Evolutionary conservation across 345 rosid genomes (phyloP), one percentile per base, ranked within the genome.

Genomic region (Reutealis trisperma): DNA sequence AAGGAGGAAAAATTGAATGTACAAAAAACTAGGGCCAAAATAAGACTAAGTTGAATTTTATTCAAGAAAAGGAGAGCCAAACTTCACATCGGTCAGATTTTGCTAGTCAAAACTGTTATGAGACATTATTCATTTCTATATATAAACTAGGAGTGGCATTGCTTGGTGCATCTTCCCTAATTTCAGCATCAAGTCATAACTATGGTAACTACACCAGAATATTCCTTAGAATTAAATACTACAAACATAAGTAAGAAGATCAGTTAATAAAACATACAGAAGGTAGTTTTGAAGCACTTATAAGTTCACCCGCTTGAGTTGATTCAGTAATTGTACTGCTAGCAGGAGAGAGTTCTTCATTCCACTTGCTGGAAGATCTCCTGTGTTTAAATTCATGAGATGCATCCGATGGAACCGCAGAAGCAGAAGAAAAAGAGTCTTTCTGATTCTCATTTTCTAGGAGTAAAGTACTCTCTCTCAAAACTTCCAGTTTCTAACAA

Each of bases 291-390:
- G 89, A 82, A 73, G 88, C 80, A 80, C 79, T 68, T 52, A 86
- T 79, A 77, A 79, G 84, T 77, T 87, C 90, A 80, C 94, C 89
- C 74, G 74, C 90, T 75, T 88, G 96, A 80, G 87, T 86, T 78
- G 88, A 83, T 80, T 96, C 99, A n/a, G 90, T 82, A 73, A 90
- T 78, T 12, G 88, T 80, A 83, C 96, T 89, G 83, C 90, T 83
- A 73, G 78, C 77, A 27, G 91, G 87, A 61, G 94, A 91, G 80
- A 90, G 82, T 74, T 96, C 97, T 41, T 85, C 91, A 86, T 90
- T 92, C 88, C 89, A 83, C 88, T 85, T 90, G 93, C 97, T 90
- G 71, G 94, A 88, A 75, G 92, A 89, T 83, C 90, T 86, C 80
- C 76, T 85, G 84, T 89, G 97, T 60, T 85, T 88, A 67, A 80